phyloP scores from a whole-genome alignment of 495 filamentous ascomycete genomes.

The Penicillium longicatenatum region DNA sequence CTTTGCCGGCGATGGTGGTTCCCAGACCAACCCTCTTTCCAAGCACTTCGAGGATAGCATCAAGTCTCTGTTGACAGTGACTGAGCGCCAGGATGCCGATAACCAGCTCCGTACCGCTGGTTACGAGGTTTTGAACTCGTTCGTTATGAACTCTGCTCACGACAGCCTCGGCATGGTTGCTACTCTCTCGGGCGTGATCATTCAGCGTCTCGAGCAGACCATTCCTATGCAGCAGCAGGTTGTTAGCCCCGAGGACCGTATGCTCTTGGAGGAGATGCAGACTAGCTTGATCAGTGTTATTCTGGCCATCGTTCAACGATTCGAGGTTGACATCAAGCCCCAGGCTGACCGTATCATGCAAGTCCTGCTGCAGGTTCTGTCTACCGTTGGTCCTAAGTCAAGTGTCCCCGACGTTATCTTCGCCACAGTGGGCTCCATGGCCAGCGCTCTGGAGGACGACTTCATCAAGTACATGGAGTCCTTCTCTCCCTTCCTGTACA shows the following conservation, averaged over 20 bases:
- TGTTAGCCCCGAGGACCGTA: conserved; percentile 92
- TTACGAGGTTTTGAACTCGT: conserved; percentile 96
- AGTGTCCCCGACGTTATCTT: conserved; percentile 94
- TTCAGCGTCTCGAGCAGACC: conserved; percentile 88
- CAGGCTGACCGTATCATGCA: conserved; percentile 94
- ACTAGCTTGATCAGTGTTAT: conserved; percentile 90
- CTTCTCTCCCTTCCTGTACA: conserved; percentile 88
- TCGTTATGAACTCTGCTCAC: conserved; percentile 84
- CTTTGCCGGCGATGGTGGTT: conserved; percentile 80
- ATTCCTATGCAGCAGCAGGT: conserved; percentile 90
- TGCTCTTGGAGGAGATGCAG: conserved; percentile 95
- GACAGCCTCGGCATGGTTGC: conserved; percentile 82
- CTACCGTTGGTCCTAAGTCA: conserved; percentile 78
- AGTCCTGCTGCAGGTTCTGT: conserved; percentile 76
- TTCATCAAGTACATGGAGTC: conserved; percentile 97
- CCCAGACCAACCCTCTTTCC: conserved; percentile 78
- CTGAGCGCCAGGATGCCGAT: conserved; percentile 79
- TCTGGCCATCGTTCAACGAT: conserved; percentile 85
- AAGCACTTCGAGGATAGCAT: conserved; percentile 93
- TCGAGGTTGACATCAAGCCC: conserved; percentile 88
- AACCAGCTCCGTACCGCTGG: conserved; percentile 94
- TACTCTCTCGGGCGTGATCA: conserved; percentile 75
- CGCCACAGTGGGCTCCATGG: conserved; percentile 81
- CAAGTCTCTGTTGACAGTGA: conserved; percentile 78
- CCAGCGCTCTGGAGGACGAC: conserved; percentile 85